These are phyloP conservation scores for Alnus rubra DNA, from an alignment of 306 rosid species.

Conservation along the genomic window DNA sequence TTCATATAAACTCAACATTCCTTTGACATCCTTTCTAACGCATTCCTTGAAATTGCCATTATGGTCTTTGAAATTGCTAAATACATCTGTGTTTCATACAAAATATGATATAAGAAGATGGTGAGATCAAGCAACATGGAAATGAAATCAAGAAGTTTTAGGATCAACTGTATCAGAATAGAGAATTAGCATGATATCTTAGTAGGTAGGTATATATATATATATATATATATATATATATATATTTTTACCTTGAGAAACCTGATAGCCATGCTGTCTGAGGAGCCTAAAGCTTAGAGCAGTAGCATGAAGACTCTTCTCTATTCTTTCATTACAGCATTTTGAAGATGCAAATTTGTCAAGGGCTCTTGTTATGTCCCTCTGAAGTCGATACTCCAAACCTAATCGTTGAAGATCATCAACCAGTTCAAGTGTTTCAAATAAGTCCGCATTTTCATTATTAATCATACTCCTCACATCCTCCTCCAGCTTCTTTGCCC, in stretches of 20 bases:
- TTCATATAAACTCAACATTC: constrained; percentile 54
- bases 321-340: background rate
- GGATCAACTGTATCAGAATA: too few relatives aligned
- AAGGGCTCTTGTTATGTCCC: constrained; percentile 37
- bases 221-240: too few relatives aligned
- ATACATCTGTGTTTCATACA: constrained; percentile 35
- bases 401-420: constrained; percentile 41
- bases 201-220: too few relatives aligned
- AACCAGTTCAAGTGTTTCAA: constrained; percentile 30
- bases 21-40: constrained; percentile 37
- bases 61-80: constrained; percentile 35
- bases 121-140: background rate
- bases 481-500: constrained; percentile 21
- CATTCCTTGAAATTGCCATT: constrained; percentile 26
- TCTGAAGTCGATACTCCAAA: constrained; percentile 29
- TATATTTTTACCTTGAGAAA: constrained; percentile 36
- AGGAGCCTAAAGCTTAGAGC: constrained; percentile 52
- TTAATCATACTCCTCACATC: constrained; percentile 38
- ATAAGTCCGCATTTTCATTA: constrained; percentile 12
- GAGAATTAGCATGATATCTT: too few relatives aligned
- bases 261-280: constrained; percentile 42
- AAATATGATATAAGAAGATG: background rate
- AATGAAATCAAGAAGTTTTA: background rate
- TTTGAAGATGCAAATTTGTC: constrained; percentile 9
- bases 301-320: constrained; percentile 28